Evolutionary conservation across 2,329 filamentous ascomycete genomes (phyloP).

Genomic region (Arachnomyces sp.): DNA sequence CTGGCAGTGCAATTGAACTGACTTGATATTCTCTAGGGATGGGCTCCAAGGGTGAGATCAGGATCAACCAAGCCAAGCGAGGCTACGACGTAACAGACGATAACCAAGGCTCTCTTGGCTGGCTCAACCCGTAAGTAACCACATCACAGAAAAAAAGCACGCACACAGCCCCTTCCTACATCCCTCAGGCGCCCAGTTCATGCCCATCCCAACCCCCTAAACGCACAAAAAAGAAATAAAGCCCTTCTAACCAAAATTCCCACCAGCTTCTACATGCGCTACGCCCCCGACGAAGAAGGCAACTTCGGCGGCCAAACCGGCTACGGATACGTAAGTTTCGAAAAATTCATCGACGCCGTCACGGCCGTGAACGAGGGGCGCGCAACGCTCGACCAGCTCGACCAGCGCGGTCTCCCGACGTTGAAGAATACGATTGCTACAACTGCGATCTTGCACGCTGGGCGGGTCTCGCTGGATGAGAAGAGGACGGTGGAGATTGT

Average conservation of each 20-base stretch:
- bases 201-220: neutral
- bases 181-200: neutral
- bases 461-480: slow-evolving; percentile 76
- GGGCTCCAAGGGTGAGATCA: slow-evolving; percentile 72
- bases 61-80: slow-evolving; percentile 85
- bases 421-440: slow-evolving; percentile 84
- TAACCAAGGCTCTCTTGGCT: slow-evolving; percentile 55
- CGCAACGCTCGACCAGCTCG: slow-evolving; percentile 65
- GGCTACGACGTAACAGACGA: slow-evolving; percentile 94
- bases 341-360: slow-evolving; percentile 91
- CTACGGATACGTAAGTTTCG: slow-evolving; percentile 88
- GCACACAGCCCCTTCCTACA: neutral
- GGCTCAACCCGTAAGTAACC: slow-evolving; percentile 67
- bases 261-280: slow-evolving; percentile 75
- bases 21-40: slow-evolving; percentile 46
- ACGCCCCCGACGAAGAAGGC: slow-evolving; percentile 87
- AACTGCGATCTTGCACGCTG: slow-evolving; percentile 83
- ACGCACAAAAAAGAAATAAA: too few species aligned
- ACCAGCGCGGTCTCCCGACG: slow-evolving; percentile 73
- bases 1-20: neutral
- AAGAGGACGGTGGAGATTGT: slow-evolving; percentile 63
- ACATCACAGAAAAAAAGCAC: too few species aligned
- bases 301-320: slow-evolving; percentile 88
- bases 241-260: neutral
- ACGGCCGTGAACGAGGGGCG: slow-evolving; percentile 66